A percentile compares a stretch with the other conserved stretches of the same genome.
phyloP scores from a whole-genome alignment of 2,329 filamentous ascomycete genomes.

The Gremmenia infestans region DNA sequence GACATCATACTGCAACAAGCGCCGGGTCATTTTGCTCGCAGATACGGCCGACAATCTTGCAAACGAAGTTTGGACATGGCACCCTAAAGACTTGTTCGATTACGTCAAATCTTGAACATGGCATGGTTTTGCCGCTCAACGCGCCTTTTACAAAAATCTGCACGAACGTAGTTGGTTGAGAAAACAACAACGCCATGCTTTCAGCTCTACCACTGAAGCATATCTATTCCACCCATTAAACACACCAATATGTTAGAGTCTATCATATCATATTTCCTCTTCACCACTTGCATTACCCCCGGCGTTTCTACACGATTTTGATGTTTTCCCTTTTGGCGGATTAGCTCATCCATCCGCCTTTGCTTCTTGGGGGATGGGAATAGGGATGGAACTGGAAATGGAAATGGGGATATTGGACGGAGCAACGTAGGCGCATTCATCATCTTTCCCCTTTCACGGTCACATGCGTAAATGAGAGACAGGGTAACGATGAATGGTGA shows the following conservation, averaged over 20 bases:
- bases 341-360: background rate
- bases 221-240: background rate
- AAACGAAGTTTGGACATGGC: constrained; percentile 57
- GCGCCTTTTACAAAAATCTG: background rate
- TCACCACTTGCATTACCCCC: constrained; percentile 4
- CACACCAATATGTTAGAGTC: background rate
- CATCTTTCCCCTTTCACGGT: background rate
- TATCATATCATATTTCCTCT: background rate
- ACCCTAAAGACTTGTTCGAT: background rate
- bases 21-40: constrained; percentile 81
- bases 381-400: background rate
- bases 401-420: background rate
- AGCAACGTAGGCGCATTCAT: constrained; percentile 2
- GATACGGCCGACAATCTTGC: constrained; percentile 92
- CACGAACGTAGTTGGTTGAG: background rate
- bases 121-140: constrained; percentile 8
- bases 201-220: too few relatives aligned
- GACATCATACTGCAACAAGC: constrained; percentile 92
- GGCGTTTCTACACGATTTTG: constrained; percentile 3
- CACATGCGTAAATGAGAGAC: background rate
- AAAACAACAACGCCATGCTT: background rate
- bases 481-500: background rate
- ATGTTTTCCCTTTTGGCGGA: background rate
- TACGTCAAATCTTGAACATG: constrained; percentile 12
- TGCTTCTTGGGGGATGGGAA: background rate